Evolutionary conservation across 805 yeast genomes (phyloP).

Genomic region (Saturnispora zaruensis): DNA sequence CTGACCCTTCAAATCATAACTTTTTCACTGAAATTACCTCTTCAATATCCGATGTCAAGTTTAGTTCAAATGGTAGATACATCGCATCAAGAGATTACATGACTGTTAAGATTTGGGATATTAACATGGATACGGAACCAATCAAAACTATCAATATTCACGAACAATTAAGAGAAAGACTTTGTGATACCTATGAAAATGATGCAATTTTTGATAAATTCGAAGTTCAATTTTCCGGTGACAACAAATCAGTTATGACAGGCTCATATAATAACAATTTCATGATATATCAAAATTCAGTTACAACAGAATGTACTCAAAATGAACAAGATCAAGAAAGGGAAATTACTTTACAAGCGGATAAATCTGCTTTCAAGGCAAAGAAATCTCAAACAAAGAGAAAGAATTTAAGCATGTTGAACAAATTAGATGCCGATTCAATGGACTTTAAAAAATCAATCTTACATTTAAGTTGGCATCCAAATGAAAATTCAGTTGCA

Average conservation of each 20-base stretch:
- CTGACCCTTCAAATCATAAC: slow-evolving; percentile 87
- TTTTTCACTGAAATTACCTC: slow-evolving; percentile 96
- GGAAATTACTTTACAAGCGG: slow-evolving; percentile 91
- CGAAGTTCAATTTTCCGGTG: slow-evolving; percentile 93
- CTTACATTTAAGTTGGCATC: slow-evolving; percentile 97
- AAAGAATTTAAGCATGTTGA: slow-evolving; percentile 35
- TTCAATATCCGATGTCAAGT: slow-evolving; percentile 87
- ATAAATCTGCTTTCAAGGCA: slow-evolving; percentile 88
- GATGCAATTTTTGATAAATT: slow-evolving; percentile 98
- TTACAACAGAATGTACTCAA: slow-evolving; percentile 19
- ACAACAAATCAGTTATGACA: slow-evolving; percentile 85
- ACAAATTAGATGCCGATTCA: slow-evolving; percentile 63
- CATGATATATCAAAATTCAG: slow-evolving; percentile 88
- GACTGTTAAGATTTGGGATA: slow-evolving; percentile 97
- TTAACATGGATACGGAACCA: slow-evolving; percentile 94
- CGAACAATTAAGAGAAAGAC: slow-evolving; percentile 83
- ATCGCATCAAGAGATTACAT: slow-evolving; percentile 95
- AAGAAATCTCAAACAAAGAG: slow-evolving; percentile 47
- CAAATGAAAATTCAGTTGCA: slow-evolving; percentile 91
- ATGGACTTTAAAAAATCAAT: slow-evolving; percentile 93
- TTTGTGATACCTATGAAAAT: slow-evolving; percentile 96
- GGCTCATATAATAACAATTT: slow-evolving; percentile 97
- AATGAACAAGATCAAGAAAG: slow-evolving; percentile 30
- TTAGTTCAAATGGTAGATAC: slow-evolving; percentile 85
- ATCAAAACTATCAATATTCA: slow-evolving; percentile 90